Conservation (phyloP, 1,284 basidiomycete genomes). For the Xerocomus alliaceus region DNA sequence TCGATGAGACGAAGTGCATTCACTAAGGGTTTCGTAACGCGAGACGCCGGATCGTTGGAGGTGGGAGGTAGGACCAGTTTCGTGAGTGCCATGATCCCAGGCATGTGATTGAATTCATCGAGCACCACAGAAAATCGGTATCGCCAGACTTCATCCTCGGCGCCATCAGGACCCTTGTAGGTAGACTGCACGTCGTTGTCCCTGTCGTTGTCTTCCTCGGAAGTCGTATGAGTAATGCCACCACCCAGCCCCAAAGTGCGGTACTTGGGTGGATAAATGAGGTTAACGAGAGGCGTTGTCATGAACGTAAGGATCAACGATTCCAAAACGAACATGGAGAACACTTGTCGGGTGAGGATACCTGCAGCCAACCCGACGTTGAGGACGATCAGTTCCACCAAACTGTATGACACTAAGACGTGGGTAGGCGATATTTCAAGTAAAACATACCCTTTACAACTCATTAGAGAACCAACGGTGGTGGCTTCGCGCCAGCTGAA, state of each 20-base stretch:
- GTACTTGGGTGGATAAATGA: constrained; percentile 75
- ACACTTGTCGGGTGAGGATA: constrained; percentile 78
- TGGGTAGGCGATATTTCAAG: neutral
- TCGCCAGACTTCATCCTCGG: constrained; percentile 27
- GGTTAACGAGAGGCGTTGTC: constrained; percentile 85
- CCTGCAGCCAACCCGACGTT: constrained; percentile 89
- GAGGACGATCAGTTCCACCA: constrained; percentile 92
- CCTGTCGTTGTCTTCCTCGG: constrained; percentile 3
- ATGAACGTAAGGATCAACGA: constrained; percentile 86
- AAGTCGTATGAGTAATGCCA: neutral
- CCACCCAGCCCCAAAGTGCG: constrained; percentile 51
- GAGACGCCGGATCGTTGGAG: constrained; percentile 24
- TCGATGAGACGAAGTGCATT: constrained; percentile 88
- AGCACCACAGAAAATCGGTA: constrained; percentile 80
- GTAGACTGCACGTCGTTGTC: constrained; percentile 17
- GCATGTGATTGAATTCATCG: constrained; percentile 89
- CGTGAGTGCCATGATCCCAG: constrained; percentile 73
- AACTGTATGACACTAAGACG: constrained; percentile 46
- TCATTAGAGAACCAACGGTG: constrained; percentile 92
- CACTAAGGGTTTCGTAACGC: constrained; percentile 41
- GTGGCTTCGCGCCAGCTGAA: constrained; percentile 84
- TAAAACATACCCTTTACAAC: constrained; percentile 83
- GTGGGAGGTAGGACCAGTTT: constrained; percentile 56
- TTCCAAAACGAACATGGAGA: constrained; percentile 92
- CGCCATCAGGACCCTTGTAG: constrained; percentile 13